Evolutionary conservation across 2,329 filamentous ascomycete species (phyloP), one percentile per base, ranked within the genome.

Genomic region (Xylaria sp.): DNA sequence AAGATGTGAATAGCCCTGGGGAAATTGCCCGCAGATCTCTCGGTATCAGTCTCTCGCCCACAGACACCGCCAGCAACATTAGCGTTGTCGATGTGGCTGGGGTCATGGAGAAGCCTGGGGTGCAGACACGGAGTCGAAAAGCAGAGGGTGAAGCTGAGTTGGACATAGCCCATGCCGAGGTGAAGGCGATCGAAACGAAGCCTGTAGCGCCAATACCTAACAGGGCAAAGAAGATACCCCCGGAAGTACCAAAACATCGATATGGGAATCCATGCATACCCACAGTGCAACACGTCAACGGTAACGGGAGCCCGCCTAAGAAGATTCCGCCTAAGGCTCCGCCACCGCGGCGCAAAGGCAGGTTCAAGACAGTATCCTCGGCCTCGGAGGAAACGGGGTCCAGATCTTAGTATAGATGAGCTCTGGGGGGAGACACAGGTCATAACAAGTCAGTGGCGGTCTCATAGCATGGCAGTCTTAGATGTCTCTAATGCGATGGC

Each of bases 51-150:
- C 82, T 95, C 3, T 87, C 88, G 1, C 84, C 87, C 1, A 80
- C 81, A 2, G 87, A 92, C 58, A 86, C 86, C n/a, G 87, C 87
- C 54, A 96, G 93, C 76, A 89, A 85, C 73, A 82, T 93, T 70
- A 94, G 92, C 75, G 90, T 96, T 53, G 84, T 88, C 38, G 91
- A 96, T 73, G 88, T 97, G 47, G 93, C 93, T 6, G 87, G 88
- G 11, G 91, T 94, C 50, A 92, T 86, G 77, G 93, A 95, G 79
- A 94, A 92, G 77, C 93, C 93, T 0, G 93, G 92, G 0, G 88
- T 95, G 25, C 89, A 94, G 73, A 94, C 93, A 20, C 93, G 92
- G 5, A 93, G 92, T 76, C 85, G 90, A 53, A 88, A 82, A 64
- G 70, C 70, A 2, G 68, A 71, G 42, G 51, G 49, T 3, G 69